Percentiles rank a stretch among this genome's conserved stretches.
phyloP scores from a whole-genome alignment of 768 basidiomycete species.

The Chalciporus pseudorubinellus region DNA sequence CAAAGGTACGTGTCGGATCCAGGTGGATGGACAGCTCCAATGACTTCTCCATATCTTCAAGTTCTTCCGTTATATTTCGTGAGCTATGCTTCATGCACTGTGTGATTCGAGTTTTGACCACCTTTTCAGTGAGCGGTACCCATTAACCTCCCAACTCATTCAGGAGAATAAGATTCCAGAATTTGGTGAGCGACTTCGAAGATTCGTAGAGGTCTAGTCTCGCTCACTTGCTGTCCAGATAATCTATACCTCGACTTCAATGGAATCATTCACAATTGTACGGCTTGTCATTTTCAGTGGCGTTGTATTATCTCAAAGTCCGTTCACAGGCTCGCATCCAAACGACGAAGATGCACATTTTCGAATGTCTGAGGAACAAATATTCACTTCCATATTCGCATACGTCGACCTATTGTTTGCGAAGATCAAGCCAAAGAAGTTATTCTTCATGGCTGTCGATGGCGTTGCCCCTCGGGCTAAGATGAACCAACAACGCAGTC shows the following conservation, averaged over 20 bases:
- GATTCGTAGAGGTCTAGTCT: not conserved
- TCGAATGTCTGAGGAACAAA: slow-evolving; percentile 93
- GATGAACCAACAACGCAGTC: slow-evolving; percentile 97
- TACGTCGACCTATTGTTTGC: slow-evolving; percentile 97
- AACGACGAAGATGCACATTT: slow-evolving; percentile 96
- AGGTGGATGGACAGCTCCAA: not conserved
- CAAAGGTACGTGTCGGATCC: slow-evolving; percentile 48
- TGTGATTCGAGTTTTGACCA: slow-evolving; percentile 6
- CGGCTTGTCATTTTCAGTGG: not conserved
- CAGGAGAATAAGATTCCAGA: slow-evolving; percentile 99
- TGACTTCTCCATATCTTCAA: slow-evolving; percentile 31
- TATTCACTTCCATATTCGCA: slow-evolving; percentile 94
- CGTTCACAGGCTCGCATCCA: slow-evolving; percentile 76
- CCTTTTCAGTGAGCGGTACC: slow-evolving; percentile 82
- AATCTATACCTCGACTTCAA: slow-evolving; percentile 95
- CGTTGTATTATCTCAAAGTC: not conserved
- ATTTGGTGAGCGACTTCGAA: slow-evolving; percentile 60
- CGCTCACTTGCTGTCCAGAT: slow-evolving; percentile 43
- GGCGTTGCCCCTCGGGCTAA: slow-evolving; percentile 97
- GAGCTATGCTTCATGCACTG: slow-evolving; percentile 28
- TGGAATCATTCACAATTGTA: slow-evolving; percentile 85
- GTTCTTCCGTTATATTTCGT: slow-evolving; percentile 98
- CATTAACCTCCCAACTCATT: slow-evolving; percentile 95
- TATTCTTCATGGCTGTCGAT: slow-evolving; percentile 99
- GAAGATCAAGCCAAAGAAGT: slow-evolving; percentile 96